Evolutionary conservation across 352 stramenopile genomes (phyloP).

Genomic region (Phytophthora pluvialis): DNA sequence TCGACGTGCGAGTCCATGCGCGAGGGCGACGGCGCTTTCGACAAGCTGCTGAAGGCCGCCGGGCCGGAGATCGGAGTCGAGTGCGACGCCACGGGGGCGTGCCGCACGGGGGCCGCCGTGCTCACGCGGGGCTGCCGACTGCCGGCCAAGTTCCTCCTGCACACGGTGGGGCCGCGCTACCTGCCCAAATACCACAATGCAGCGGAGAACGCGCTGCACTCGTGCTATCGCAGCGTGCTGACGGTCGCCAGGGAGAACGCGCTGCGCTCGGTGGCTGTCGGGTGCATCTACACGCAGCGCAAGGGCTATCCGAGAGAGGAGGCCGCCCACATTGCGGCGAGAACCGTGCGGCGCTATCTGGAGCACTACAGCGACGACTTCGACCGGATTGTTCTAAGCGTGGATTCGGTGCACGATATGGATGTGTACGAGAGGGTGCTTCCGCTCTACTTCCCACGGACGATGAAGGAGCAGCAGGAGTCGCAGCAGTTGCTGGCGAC

Average conservation of each 20-base stretch:
- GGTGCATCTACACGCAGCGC: slow-evolving; percentile 74
- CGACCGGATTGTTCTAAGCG: slow-evolving; percentile 68
- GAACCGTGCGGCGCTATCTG: slow-evolving; percentile 79
- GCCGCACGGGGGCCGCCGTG: slow-evolving; percentile 85
- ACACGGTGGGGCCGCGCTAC: slow-evolving; percentile 90
- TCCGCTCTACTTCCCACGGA: slow-evolving; percentile 79
- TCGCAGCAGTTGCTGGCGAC: slow-evolving; percentile 35
- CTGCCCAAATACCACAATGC: slow-evolving; percentile 76
- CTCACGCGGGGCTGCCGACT: slow-evolving; percentile 81
- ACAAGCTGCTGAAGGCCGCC: slow-evolving; percentile 69
- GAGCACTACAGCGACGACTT: slow-evolving; percentile 70
- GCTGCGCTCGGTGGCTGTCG: slow-evolving; percentile 71
- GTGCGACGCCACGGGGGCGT: slow-evolving; percentile 61
- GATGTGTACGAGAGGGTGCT: slow-evolving; percentile 66
- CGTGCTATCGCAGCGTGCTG: slow-evolving; percentile 77
- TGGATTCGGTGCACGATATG: slow-evolving; percentile 70
- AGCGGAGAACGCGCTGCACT: slow-evolving; percentile 83
- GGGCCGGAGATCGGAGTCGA: slow-evolving; percentile 79
- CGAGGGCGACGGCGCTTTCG: slow-evolving; percentile 67
- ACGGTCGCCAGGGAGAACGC: slow-evolving; percentile 68
- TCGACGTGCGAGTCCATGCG: slow-evolving; percentile 78
- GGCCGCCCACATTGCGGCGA: slow-evolving; percentile 72
- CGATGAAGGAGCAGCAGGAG: slow-evolving; percentile 38
- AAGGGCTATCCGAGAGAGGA: slow-evolving; percentile 85
- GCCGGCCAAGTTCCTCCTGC: slow-evolving; percentile 73